These are phyloP conservation scores for Leccinellum albellum DNA, from an alignment of 768 basidiomycete genomes.

Conservation along the genomic window DNA sequence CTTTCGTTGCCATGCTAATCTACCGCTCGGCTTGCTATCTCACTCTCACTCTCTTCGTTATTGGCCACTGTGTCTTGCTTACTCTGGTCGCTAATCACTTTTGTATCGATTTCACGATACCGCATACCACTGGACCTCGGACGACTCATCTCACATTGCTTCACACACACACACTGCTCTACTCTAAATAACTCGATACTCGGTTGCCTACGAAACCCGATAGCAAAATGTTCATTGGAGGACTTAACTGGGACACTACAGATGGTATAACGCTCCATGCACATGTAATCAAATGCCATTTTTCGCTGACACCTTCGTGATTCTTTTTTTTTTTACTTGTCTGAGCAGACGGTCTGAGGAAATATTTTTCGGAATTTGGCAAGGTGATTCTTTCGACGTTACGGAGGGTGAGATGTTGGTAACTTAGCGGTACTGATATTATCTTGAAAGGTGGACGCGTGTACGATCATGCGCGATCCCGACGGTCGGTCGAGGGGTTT, in stretches of 20 bases:
- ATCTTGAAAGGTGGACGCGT: conserved; percentile 60
- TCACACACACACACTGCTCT: conserved; percentile 20
- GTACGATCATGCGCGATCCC: conserved; percentile 83
- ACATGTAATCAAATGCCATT: conserved; percentile 22
- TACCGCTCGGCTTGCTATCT: conserved; percentile 20
- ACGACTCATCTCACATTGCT: conserved; percentile 27
- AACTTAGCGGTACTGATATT: conserved; percentile 10
- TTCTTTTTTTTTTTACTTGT: conserved; percentile 15
- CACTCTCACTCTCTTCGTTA: conserved; percentile 19
- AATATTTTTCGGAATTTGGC: conserved; percentile 80
- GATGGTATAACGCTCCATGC: conserved; percentile 58
- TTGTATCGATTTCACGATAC: conserved; percentile 34
- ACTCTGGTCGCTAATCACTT: conserved; percentile 32
- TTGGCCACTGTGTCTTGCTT: conserved; percentile 28
- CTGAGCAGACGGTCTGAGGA: conserved; percentile 53
- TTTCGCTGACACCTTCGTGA: conserved; percentile 25
- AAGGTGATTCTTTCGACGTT: conserved; percentile 42
- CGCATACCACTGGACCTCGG: conserved; percentile 34
- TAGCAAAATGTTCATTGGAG: conserved; percentile 92
- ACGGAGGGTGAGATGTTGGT: neutral
- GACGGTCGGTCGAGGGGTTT: conserved; percentile 75
- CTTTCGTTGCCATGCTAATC: conserved; percentile 29
- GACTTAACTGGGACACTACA: conserved; percentile 88
- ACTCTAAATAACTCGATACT: conserved; percentile 27
- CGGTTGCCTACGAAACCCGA: conserved; percentile 31